Evolutionary conservation across 2,329 filamentous ascomycete species (phyloP), one percentile per base, ranked within the genome.

Genomic region (Talaromyces sp.): DNA sequence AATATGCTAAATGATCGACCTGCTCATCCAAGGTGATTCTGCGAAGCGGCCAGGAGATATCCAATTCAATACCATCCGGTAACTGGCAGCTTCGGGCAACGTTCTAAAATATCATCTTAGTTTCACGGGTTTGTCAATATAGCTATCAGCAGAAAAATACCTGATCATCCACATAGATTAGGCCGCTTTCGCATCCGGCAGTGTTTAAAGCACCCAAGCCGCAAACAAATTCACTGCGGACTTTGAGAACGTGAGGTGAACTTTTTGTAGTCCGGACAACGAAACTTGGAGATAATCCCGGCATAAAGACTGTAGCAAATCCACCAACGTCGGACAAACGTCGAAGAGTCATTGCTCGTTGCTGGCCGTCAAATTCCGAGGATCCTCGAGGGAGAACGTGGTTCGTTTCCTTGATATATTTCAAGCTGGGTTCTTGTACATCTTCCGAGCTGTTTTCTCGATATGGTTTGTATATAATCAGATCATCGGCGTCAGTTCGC

Each of bases 401-500:
- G 67, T 93, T 92, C 1, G 85, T 76, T 0, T 90, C 77, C 73
- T 96, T 96, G 60, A 88, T 81, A 74, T 96, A 96, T 59, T 87
- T 85, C 11, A 97, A 78, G 8, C 82, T 58, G 28, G 61, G 49
- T 5, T 57, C 22, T 17, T 25, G 32, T 28, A 56, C 63, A 44
- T 65, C 63, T 13, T 63, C 66, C 25, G 58, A 42, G 30, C 63
- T 42, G 22, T 60, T 58, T 63, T 78, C 78, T 49, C 85, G 82
- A 67, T 92, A 89, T 1, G 93, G 92, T 71, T 95, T 87, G 72
- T 98, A 99, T 53, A 98, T 84, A 11, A 89, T 89, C 36, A 98
- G 78, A 70, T 98, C 93, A 65, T 96, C 89, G 62, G 86, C 88
- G 10, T 85, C 82, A 55, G 91, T 91, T 57, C 93, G 90, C 30